These are phyloP conservation scores for Westerdykella sp. DNA, from an alignment of 2,329 filamentous ascomycete species.

Conservation along the genomic window DNA sequence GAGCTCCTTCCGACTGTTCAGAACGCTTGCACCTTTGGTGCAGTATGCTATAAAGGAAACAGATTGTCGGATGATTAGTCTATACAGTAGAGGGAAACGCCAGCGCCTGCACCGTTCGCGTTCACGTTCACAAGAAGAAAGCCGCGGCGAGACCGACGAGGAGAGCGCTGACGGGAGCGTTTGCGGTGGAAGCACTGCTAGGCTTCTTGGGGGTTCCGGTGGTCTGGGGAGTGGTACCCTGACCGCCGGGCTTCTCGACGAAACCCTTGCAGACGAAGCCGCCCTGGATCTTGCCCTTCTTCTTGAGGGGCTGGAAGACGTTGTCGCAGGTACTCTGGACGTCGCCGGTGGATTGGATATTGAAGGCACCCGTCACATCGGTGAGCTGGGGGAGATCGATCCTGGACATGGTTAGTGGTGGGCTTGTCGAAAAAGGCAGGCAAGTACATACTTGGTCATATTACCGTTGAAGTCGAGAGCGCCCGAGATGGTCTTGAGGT, in stretches of 20 bases:
- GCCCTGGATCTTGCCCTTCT: constrained; percentile 41
- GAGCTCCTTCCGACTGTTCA: constrained; percentile 15
- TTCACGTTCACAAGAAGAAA: constrained; percentile 39
- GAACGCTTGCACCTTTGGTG: constrained; percentile 21
- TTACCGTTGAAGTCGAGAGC: constrained; percentile 79
- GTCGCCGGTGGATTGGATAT: constrained; percentile 43
- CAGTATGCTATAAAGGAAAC: constrained; percentile 28
- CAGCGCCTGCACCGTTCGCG: constrained; percentile 28
- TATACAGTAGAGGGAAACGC: constrained; percentile 36
- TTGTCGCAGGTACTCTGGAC: constrained; percentile 36
- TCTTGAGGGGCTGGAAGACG: constrained; percentile 38
- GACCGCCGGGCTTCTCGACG: constrained; percentile 32
- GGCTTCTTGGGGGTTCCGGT: constrained; percentile 21
- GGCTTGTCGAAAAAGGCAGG: background rate
- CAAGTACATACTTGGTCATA: constrained; percentile 66
- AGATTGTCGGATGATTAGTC: constrained; percentile 32
- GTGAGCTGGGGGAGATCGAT: constrained; percentile 57
- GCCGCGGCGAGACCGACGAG: constrained; percentile 44
- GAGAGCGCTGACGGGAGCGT: constrained; percentile 38
- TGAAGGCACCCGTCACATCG: constrained; percentile 46
- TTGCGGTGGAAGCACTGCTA: constrained; percentile 37
- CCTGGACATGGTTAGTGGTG: constrained; percentile 45
- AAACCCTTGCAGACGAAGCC: constrained; percentile 38
- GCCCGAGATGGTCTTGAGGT: constrained; percentile 64
- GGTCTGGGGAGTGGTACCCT: constrained; percentile 31